Evolutionary conservation across 2,329 filamentous ascomycete species (phyloP).

Genomic region (Cercospora janseana): DNA sequence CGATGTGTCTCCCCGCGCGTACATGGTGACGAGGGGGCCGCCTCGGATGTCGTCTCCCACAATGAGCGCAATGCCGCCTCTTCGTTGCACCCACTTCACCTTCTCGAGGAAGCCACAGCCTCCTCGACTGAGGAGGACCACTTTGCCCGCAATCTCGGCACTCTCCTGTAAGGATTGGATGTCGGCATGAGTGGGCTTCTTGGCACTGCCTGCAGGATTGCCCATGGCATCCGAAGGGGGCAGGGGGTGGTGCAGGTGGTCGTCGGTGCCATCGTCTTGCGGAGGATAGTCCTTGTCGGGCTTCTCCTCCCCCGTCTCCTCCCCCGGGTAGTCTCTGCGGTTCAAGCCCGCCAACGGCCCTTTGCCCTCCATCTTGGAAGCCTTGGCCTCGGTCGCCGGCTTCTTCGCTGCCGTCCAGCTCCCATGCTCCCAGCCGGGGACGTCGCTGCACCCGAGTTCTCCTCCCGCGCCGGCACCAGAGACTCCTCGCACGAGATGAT

Average conservation of each 20-base stretch:
- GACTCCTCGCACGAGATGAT: constrained; percentile 61
- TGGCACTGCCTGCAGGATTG: constrained; percentile 38
- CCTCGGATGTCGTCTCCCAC: constrained; percentile 91
- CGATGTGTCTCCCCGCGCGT: constrained; percentile 92
- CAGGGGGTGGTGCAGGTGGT: constrained; percentile 68
- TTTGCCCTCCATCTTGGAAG: constrained; percentile 14
- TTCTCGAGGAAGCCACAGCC: constrained; percentile 97
- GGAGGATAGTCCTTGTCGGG: constrained; percentile 25
- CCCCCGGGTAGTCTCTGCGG: constrained; percentile 24
- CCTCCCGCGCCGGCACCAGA: constrained; percentile 61
- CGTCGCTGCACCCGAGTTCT: constrained; percentile 91
- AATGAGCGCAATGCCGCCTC: constrained; percentile 84
- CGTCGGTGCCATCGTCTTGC: constrained; percentile 75
- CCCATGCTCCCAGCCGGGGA: constrained; percentile 78
- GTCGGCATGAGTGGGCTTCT: constrained; percentile 65
- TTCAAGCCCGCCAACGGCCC: constrained; percentile 22
- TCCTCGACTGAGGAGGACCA: constrained; percentile 85
- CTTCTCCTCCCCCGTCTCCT: constrained; percentile 51
- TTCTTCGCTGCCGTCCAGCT: constrained; percentile 34
- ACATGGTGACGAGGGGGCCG: constrained; percentile 92
- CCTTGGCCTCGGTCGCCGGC: constrained; percentile 21
- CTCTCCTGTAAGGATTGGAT: constrained; percentile 89
- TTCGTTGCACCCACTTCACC: constrained; percentile 91
- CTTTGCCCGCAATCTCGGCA: constrained; percentile 88
- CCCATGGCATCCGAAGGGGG: constrained; percentile 44